A percentile compares a stretch with the other conserved stretches of the same genome.
phyloP scores from a whole-genome alignment of 2,329 filamentous ascomycete species.

The Tympanopsis confertula region DNA sequence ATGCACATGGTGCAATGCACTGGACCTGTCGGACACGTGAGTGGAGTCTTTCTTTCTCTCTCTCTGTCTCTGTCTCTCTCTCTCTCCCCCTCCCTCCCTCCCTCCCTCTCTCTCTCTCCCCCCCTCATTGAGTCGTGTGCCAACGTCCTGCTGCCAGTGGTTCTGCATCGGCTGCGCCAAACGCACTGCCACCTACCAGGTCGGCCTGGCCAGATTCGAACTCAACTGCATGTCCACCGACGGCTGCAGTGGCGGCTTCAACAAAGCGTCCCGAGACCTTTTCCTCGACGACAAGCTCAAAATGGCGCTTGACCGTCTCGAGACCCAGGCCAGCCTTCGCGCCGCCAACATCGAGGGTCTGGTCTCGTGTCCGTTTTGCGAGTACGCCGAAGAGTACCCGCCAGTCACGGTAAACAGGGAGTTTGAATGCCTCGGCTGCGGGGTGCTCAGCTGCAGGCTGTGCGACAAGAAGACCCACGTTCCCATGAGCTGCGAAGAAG shows the following conservation, averaged over 20 bases:
- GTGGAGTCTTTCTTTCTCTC: slow-evolving; percentile 5
- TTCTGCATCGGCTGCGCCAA: slow-evolving; percentile 62
- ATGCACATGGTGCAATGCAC: slow-evolving; percentile 62
- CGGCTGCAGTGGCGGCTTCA: slow-evolving; percentile 53
- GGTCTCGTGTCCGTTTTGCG: slow-evolving; percentile 70
- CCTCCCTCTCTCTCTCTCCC: no score
- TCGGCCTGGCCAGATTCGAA: slow-evolving; percentile 59
- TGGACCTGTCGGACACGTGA: slow-evolving; percentile 37
- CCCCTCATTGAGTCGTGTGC: background rate
- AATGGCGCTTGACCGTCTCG: slow-evolving; percentile 55
- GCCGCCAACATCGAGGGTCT: slow-evolving; percentile 61
- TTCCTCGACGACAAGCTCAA: slow-evolving; percentile 47
- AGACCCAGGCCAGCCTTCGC: slow-evolving; percentile 60
- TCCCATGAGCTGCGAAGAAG: slow-evolving; percentile 61
- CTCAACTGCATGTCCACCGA: slow-evolving; percentile 61
- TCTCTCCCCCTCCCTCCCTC: no score
- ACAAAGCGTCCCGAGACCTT: slow-evolving; percentile 34
- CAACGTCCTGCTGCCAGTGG: slow-evolving; percentile 21
- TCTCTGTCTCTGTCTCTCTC: background rate
- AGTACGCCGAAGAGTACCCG: slow-evolving; percentile 64
- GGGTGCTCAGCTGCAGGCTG: slow-evolving; percentile 50
- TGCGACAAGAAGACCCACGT: slow-evolving; percentile 62
- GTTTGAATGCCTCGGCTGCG: slow-evolving; percentile 62
- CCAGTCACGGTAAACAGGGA: slow-evolving; percentile 58
- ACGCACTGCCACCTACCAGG: slow-evolving; percentile 51